A percentile compares a stretch with the other conserved stretches of the same genome.
Conservation (phyloP, 169 alveolate species). For the Eimeria acervulina region DNA sequence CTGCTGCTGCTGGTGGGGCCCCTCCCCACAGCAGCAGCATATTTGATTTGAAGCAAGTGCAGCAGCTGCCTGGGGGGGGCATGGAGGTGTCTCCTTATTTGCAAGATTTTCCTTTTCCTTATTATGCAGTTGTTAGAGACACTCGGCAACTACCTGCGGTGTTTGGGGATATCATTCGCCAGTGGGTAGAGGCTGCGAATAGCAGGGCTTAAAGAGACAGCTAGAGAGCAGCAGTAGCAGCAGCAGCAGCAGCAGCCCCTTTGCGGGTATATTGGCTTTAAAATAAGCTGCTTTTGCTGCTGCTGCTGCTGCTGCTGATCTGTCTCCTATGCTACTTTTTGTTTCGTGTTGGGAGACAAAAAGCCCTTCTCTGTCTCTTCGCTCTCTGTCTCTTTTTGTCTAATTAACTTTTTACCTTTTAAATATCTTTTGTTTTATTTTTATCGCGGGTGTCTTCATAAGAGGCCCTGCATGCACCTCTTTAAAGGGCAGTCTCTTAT, state of each 20-base stretch:
- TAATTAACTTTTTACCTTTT: neutral
- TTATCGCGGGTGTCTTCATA: neutral
- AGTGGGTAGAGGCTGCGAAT: slow-evolving; percentile 87
- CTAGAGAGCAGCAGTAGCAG: too few species aligned
- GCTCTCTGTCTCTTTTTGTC: neutral
- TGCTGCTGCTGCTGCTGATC: neutral
- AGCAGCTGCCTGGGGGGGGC: slow-evolving; percentile 89
- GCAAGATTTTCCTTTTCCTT: slow-evolving; percentile 96
- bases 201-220: neutral
- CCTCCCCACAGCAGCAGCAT: slow-evolving; percentile 85
- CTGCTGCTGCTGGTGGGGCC: slow-evolving; percentile 1
- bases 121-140: slow-evolving; percentile 92
- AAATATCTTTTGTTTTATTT: neutral
- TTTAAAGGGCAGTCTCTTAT: too few species aligned
- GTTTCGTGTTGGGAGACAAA: neutral
- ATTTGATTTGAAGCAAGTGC: slow-evolving; percentile 91
- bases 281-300: neutral
- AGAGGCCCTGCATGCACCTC: too few species aligned
- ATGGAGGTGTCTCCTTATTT: slow-evolving; percentile 92
- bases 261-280: too few species aligned
- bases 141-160: slow-evolving; percentile 84
- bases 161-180: slow-evolving; percentile 87
- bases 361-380: neutral
- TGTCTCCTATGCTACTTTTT: too few species aligned
- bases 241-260: too few species aligned